These are phyloP conservation scores for Hanseniaspora gamundiae DNA, from an alignment of 1,139 yeast genomes.

Conservation along the genomic window DNA sequence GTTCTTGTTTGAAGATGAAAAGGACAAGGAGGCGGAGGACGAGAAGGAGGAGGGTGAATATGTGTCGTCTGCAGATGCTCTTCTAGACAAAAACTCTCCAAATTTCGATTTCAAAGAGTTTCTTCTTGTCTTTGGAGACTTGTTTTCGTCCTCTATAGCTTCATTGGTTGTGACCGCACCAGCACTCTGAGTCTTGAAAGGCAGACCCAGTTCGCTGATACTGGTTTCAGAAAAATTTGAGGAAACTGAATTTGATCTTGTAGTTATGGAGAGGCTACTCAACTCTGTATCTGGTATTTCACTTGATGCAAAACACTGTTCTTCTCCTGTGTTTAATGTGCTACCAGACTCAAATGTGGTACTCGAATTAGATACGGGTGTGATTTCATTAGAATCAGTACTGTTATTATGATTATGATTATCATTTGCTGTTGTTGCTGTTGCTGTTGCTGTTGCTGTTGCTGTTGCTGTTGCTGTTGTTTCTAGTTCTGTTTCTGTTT, in stretches of 20 bases:
- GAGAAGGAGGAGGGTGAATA: slow-evolving; percentile 8
- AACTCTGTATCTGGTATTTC: neutral
- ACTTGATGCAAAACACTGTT: neutral
- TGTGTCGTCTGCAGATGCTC: slow-evolving; percentile 12
- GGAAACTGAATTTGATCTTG: neutral
- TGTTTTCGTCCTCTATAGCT: neutral
- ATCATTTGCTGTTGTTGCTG: neutral
- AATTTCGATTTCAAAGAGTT: slow-evolving; percentile 5
- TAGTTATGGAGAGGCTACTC: neutral
- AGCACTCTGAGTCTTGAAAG: no score
- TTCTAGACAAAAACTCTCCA: slow-evolving; percentile 15
- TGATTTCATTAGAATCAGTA: no score
- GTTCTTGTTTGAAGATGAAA: no score
- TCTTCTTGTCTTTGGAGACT: neutral
- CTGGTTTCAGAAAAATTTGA: neutral
- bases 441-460: neutral
- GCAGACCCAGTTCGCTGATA: no score
- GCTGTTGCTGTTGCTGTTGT: neutral
- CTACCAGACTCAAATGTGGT: neutral
- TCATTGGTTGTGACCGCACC: neutral
- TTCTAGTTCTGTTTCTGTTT: neutral
- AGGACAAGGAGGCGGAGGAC: slow-evolving; percentile 5
- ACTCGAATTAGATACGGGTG: no score
- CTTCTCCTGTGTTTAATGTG: neutral
- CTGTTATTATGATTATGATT: no score